Percentiles rank a stretch among this genome's conserved stretches.
Evolutionary conservation across 2,329 filamentous ascomycete genomes (phyloP).

Genomic region (Pseudogymnoascus sp.): DNA sequence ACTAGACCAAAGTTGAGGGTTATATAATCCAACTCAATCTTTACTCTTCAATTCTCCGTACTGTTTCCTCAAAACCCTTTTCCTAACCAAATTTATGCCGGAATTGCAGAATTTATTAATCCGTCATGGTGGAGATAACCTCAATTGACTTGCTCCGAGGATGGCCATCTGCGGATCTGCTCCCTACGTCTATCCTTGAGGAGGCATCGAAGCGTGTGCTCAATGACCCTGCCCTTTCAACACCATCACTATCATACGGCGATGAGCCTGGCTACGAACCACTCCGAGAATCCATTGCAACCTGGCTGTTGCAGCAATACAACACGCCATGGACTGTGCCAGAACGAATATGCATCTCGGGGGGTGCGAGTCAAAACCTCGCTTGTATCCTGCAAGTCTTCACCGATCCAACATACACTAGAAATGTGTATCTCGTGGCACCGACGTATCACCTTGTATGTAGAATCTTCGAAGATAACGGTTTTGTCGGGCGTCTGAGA

Average conservation of each 20-base stretch:
- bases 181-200: constrained; percentile 54
- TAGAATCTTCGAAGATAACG: constrained; percentile 76
- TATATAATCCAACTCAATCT: neutral
- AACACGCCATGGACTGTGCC: constrained; percentile 31
- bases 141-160: constrained; percentile 40
- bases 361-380: constrained; percentile 78
- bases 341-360: constrained; percentile 70
- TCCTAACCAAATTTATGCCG: neutral
- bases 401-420: constrained; percentile 70
- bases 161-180: constrained; percentile 35
- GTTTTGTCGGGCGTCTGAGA: constrained; percentile 60
- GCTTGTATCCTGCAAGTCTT: constrained; percentile 73
- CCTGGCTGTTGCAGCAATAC: constrained; percentile 52
- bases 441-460: constrained; percentile 83
- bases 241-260: constrained; percentile 69
- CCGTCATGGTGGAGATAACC: constrained; percentile 7
- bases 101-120: neutral
- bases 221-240: constrained; percentile 50
- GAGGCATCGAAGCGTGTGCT: constrained; percentile 54
- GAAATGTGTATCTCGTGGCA: constrained; percentile 71
- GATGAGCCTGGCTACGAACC: constrained; percentile 68
- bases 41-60: neutral
- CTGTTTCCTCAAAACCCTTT: neutral
- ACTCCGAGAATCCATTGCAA: constrained; percentile 61
- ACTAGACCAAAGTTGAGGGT: neutral